phyloP scores from a whole-genome alignment of 106 monocot genomes.

The Vanilla planifolia region DNA sequence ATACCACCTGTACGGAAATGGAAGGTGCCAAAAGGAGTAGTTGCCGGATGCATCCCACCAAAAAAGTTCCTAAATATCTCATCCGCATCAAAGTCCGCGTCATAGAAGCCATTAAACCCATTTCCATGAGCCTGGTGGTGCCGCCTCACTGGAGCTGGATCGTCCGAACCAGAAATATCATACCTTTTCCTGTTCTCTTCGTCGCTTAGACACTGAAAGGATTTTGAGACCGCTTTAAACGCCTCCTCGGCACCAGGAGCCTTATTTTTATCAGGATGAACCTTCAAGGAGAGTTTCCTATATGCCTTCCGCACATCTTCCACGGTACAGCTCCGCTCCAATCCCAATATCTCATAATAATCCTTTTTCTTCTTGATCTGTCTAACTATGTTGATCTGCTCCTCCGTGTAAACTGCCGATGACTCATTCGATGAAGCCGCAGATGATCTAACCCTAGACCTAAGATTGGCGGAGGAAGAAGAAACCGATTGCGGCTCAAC shows the following conservation, averaged over 20 bases:
- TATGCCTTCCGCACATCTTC: conserved; percentile 93
- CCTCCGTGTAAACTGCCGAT: conserved; percentile 68
- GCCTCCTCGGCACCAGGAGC: conserved; percentile 93
- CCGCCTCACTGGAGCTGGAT: conserved; percentile 31
- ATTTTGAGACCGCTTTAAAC: conserved; percentile 92
- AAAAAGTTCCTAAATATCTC: conserved; percentile 93
- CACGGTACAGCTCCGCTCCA: conserved; percentile 63
- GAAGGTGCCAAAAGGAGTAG: conserved; percentile 58
- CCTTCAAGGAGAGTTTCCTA: conserved; percentile 84
- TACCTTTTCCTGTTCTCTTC: conserved; percentile 74
- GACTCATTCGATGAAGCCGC: conserved; percentile 12
- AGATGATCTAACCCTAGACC: conserved; percentile 12
- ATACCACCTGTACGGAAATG: conserved; percentile 73
- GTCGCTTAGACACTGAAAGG: conserved; percentile 92
- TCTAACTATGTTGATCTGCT: conserved; percentile 66
- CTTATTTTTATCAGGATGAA: conserved; percentile 94
- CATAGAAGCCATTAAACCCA: conserved; percentile 70
- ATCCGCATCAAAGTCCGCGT: conserved; percentile 80
- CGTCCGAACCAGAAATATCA: conserved; percentile 79
- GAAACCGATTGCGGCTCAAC: not conserved
- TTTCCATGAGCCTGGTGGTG: conserved; percentile 10
- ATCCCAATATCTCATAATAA: conserved; percentile 81
- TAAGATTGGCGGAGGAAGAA: conserved; percentile 13
- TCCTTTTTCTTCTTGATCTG: conserved; percentile 81
- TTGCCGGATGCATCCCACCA: conserved; percentile 42